Percentiles rank a stretch among this genome's conserved stretches.
These are phyloP conservation scores for Phalaenopsis aphrodite DNA, from an alignment of 106 monocot genomes.

Conservation along the genomic window DNA sequence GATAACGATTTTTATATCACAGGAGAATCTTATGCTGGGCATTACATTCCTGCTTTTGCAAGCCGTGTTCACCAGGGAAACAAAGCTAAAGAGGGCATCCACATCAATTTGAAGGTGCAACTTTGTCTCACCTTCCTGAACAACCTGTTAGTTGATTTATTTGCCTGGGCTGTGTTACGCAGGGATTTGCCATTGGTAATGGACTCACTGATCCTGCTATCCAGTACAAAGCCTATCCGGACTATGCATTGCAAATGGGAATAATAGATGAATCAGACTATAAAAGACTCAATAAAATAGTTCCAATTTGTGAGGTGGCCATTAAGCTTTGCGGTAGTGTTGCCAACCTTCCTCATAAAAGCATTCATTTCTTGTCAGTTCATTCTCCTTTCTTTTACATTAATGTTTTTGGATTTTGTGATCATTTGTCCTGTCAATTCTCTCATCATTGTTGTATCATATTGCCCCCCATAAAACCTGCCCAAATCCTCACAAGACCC, in stretches of 20 bases:
- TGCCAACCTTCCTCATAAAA: background rate
- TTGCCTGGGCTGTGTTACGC: conserved; percentile 8
- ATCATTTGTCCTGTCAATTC: background rate
- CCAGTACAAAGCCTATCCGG: conserved; percentile 91
- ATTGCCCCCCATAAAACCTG: too few species aligned
- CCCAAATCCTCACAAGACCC: too few species aligned
- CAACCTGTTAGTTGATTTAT: background rate
- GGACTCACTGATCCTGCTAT: conserved; percentile 96
- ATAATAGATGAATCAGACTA: conserved; percentile 77
- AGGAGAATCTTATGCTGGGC: conserved; percentile 96
- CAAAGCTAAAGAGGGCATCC: conserved; percentile 80
- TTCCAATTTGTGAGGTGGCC: conserved; percentile 74
- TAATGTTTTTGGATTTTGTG: background rate
- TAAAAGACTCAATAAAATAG: conserved; percentile 51
- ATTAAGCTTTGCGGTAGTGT: conserved; percentile 75
- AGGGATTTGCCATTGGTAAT: conserved; percentile 98
- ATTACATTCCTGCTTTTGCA: conserved; percentile 95
- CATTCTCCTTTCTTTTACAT: background rate
- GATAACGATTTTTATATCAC: conserved; percentile 92
- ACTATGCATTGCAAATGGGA: conserved; percentile 79
- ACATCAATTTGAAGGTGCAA: conserved; percentile 84
- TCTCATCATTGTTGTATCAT: background rate
- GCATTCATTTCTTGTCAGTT: background rate
- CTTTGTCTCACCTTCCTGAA: background rate
- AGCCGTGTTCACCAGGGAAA: conserved; percentile 85